Base-by-base conservation (phyloP, 805 yeast genomes). In the Grigorovia yakushimaensis region DNA sequence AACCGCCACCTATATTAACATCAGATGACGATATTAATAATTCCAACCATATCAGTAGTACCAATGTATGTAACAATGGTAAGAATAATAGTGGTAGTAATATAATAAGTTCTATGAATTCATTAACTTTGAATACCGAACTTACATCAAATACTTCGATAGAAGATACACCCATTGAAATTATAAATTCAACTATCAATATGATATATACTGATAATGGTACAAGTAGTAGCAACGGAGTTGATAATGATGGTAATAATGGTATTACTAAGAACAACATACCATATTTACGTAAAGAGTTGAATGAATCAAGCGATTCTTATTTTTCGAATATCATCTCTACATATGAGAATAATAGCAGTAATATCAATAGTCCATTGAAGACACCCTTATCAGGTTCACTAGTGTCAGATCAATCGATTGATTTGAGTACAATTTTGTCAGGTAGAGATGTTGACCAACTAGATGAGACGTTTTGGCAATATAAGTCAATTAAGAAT, bases 381-480 rank as follows among this genome's bases (percentile, higher is more conserved):
- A 24, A 35, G 33, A 5, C 46, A 22, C n/a, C 22, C 9, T 36
- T 36, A 36, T 36, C 39, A 13, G 43, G 43, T 9, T 22, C 35
- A 11, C 6, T 11, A 19, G 18, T 5, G 18, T 39, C 41, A 15
- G 41, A 18, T 4, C 13, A 39, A 4, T 7, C 20, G 3, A 27
- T 27, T 27, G 9, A 4, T 27, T 27, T 27, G 9, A 27, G 18
- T 23, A 9, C 19, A 5, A 38, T 44, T 11, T 19, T 24, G 13
- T 38, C 44, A 2, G 46, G 51, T 23, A 68, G 60, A 47, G 78
- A 72, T 48, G 72, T 80, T 20, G 75, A 73, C 43, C 77, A 78
- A 36, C 62, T 87, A 42, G 82, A 81, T 23, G 88, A 84, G 44
- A 78, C 77, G 15, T 88, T 81, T 45, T 89, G 97, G 96, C 75